Evolutionary conservation across 192 early-diverging fungal genomes (phyloP), one percentile per base, ranked within the genome.

Genomic region (Coemansia sp.): DNA sequence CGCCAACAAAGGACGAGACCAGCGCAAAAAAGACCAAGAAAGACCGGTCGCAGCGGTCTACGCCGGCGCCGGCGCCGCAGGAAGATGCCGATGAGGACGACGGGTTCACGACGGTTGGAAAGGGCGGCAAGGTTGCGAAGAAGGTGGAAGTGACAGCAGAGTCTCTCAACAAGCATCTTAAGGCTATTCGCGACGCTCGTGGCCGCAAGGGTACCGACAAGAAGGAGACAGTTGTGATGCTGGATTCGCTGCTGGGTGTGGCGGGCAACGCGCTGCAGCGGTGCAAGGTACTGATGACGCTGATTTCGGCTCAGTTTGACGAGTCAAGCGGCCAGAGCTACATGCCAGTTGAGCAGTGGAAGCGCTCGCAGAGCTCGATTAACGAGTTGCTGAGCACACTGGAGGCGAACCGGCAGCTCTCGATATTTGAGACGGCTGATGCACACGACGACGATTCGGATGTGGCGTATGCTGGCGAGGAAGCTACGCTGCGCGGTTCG

Each of bases 131-230:
- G 80, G 80, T 79, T 31, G 87, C 78, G 42, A 72, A 77, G 48
- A 69, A 82, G 59, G 75, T 73, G 25, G 87, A 87, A 63, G 69
- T 89, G 44, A 88, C 87, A 26, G 73, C 83, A 11, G 87, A 91
- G 40, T 88, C 90, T 59, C 75, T 99, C 50, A 91, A 92, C 83
- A 89, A 94, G 81, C 84, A 88, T 62, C 84, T 99, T 54, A 72
- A 70, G 46, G 90, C 92, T 63, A 80, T 97, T 23, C 54, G 87
- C 50, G 87, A 89, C 44, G 85, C 91, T 47, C 88, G 97, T 66
- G 97, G 97, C 44, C 95, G 96, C 83, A 97, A 94, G 91, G 88
- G 88, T 78, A 97, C 94, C 42, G 90, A 98, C 75, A 91, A 92
- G 74, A 66, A 83, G 28, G 87, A 83, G 58, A 88, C 91, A 73